Percentiles rank a stretch among this genome's conserved stretches.
phyloP scores from a whole-genome alignment of 345 rosid species.

The Citrus medica region DNA sequence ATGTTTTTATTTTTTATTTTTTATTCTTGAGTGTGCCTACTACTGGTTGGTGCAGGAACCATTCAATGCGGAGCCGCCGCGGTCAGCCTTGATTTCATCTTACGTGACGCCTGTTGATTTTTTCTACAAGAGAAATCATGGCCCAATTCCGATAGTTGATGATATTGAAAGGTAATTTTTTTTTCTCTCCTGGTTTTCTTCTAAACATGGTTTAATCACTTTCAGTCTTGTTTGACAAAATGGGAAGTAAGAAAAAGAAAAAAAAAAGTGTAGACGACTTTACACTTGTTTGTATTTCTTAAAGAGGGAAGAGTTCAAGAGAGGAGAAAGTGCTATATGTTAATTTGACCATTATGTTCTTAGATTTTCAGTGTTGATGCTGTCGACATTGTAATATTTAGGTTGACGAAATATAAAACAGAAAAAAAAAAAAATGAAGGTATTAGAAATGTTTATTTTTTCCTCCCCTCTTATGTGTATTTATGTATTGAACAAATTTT shows the following conservation, averaged over 20 bases:
- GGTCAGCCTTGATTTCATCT: conserved; percentile 60
- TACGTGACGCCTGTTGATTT: conserved; percentile 82
- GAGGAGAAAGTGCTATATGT: background rate
- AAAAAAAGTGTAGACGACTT: background rate
- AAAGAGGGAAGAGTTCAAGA: background rate
- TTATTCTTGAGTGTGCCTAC: background rate
- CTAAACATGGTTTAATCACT: background rate
- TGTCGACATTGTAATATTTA: background rate
- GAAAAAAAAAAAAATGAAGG: background rate
- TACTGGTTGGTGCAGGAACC: conserved; percentile 56
- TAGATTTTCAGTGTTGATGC: background rate
- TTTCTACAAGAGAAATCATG: conserved; percentile 95
- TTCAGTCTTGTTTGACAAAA: background rate
- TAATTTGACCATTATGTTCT: background rate
- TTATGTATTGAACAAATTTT: background rate
- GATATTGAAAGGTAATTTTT: conserved; percentile 53
- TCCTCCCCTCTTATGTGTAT: background rate
- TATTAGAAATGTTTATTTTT: background rate
- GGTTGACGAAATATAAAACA: background rate
- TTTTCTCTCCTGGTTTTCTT: conserved; percentile 1
- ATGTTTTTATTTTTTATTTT: background rate
- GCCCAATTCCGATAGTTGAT: conserved; percentile 84
- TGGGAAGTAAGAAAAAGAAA: background rate
- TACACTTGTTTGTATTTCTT: background rate
- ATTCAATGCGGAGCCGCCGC: conserved; percentile 93